Evolutionary conservation across 345 rosid genomes (phyloP).

Genomic region (Sonneratia caseolaris): DNA sequence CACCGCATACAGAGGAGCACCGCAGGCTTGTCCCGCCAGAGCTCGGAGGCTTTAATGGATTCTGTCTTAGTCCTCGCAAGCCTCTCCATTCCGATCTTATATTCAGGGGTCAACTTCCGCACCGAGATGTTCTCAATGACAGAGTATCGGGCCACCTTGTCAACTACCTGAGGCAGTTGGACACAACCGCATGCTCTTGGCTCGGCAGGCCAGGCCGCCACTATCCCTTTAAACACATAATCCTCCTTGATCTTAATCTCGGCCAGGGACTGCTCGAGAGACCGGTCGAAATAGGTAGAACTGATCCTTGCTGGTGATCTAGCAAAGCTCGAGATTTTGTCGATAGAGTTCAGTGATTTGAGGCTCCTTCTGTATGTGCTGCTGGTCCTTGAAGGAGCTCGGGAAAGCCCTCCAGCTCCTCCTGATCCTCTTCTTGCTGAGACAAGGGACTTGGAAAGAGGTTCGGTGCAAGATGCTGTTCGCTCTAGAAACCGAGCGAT

Average conservation of each 20-base stretch:
- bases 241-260: conserved; percentile 47
- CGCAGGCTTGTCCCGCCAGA: conserved; percentile 56
- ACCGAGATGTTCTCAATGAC: conserved; percentile 37
- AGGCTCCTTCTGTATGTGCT: conserved; percentile 21
- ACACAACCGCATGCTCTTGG: conserved; percentile 53
- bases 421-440: conserved; percentile 2
- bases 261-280: conserved; percentile 37
- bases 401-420: conserved; percentile 11
- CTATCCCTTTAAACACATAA: conserved; percentile 49
- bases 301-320: conserved; percentile 17
- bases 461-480: conserved; percentile 28
- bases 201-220: conserved; percentile 47
- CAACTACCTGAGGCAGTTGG: conserved; percentile 41
- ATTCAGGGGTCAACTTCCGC: conserved; percentile 43
- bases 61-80: conserved; percentile 43
- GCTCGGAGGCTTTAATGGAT: conserved; percentile 49
- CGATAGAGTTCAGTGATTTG: conserved; percentile 15
- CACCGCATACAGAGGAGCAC: conserved; percentile 49
- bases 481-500: conserved; percentile 41
- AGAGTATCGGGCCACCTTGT: conserved; percentile 38
- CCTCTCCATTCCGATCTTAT: conserved; percentile 46
- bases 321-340: conserved; percentile 15
- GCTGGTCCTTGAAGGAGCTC: conserved; percentile 19
- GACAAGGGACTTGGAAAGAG: conserved; percentile 18
- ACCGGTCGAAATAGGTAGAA: conserved; percentile 18